Percentiles rank a stretch among this genome's conserved stretches.
These are phyloP conservation scores for Salisapilia sapeloensis DNA, from an alignment of 352 stramenopile species.

Conservation along the genomic window DNA sequence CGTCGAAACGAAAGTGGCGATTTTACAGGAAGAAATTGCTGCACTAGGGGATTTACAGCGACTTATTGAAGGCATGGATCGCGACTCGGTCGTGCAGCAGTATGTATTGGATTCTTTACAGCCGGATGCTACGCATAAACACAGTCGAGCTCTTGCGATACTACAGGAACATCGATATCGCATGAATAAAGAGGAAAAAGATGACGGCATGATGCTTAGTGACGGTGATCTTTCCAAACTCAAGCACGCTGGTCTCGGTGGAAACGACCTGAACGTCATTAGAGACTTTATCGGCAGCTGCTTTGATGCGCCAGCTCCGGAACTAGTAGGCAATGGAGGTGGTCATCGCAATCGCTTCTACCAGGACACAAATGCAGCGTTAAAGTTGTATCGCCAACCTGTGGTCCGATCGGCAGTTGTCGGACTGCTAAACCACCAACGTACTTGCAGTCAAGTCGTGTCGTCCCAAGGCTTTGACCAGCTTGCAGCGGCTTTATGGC, in stretches of 20 bases:
- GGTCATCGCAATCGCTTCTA: constrained; percentile 45
- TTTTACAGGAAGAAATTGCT: constrained; percentile 68
- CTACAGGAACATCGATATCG: constrained; percentile 68
- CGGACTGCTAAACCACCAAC: constrained; percentile 48
- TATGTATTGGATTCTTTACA: constrained; percentile 75
- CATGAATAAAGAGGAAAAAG: constrained; percentile 31
- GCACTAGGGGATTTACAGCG: constrained; percentile 42
- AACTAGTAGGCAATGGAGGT: constrained; percentile 3
- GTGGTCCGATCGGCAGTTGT: constrained; percentile 54
- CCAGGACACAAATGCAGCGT: constrained; percentile 23
- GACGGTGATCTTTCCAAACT: constrained; percentile 25
- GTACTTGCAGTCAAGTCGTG: constrained; percentile 33
- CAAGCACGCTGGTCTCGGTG: constrained; percentile 30
- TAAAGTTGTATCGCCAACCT: constrained; percentile 47
- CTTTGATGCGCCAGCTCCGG: constrained; percentile 34
- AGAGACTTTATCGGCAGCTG: constrained; percentile 77
- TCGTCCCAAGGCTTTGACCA: constrained; percentile 31
- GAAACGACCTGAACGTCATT: constrained; percentile 65
- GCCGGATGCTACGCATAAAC: constrained; percentile 59
- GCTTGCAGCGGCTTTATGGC: constrained; percentile 24
- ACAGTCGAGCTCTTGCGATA: constrained; percentile 56
- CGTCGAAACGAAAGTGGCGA: constrained; percentile 69
- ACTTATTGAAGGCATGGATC: constrained; percentile 56
- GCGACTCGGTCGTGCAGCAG: constrained; percentile 72
- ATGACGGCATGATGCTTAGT: too few species aligned